phyloP scores from a whole-genome alignment of 352 stramenopile genomes.

The Pythium apleroticum region DNA sequence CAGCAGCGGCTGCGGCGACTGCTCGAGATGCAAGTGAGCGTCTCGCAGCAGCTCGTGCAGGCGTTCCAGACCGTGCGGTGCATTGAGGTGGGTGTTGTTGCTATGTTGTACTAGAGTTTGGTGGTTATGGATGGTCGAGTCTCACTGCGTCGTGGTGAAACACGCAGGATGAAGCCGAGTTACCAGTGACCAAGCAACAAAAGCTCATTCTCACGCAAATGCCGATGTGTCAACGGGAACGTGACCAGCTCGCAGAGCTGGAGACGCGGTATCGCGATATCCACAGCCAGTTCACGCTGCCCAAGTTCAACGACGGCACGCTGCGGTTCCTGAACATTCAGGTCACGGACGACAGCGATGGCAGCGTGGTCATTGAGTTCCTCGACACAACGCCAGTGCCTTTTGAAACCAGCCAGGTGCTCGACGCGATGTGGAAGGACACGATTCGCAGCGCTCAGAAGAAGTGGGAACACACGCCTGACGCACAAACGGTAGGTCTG shows the following conservation, averaged over 20 bases:
- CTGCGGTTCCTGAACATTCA: constrained; percentile 8
- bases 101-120: too few relatives aligned
- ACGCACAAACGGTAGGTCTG: not conserved
- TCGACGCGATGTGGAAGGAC: constrained; percentile 11
- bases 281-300: not conserved
- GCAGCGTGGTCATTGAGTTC: constrained; percentile 5
- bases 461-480: not conserved
- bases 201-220: not conserved
- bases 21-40: constrained; percentile 1
- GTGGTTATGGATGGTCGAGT: too few relatives aligned
- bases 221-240: not conserved
- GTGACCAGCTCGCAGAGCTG: not conserved
- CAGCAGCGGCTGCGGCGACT: not conserved
- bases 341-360: not conserved
- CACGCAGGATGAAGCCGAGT: not conserved
- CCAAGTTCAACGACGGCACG: constrained; percentile 12
- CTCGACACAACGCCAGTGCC: not conserved
- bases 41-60: constrained; percentile 1
- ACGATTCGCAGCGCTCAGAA: not conserved
- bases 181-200: not conserved
- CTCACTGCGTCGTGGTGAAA: not conserved
- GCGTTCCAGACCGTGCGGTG: constrained; percentile 1
- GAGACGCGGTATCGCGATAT: not conserved
- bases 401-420: not conserved
- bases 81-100: constrained; percentile 1